Base-by-base conservation (phyloP, 345 rosid species). In the Arabis hirsuta region DNA sequence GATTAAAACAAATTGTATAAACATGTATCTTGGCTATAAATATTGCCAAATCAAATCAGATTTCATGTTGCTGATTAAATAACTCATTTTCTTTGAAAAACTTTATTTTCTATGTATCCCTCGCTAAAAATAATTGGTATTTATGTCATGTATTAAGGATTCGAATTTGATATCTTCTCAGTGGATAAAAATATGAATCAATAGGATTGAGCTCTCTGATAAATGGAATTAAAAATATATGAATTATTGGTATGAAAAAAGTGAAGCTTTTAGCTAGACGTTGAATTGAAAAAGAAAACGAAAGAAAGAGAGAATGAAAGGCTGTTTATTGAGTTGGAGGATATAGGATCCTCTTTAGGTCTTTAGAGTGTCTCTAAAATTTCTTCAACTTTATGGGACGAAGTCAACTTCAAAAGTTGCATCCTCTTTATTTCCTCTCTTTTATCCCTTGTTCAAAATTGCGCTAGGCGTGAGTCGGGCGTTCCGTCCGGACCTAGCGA, bases 321-420 rank as follows among this genome's bases (percentile, higher is more conserved):
- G 31, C 41, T 61, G 24, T 43, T 44, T n/a, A 44, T 27, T 24
- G 22, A 27, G 24, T 22, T 61, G 66, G 52, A 62, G 67, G 67
- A 62, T 62, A 62, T 62, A 62, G 38, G 66, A 61, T 61, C 44
- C 29, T 26, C 46, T 39, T 20, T 39, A 46, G 22, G 22, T 26
- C 34, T 52, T 52, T 52, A 22, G 24, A n/a, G 60, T 55, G 38
- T 62, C 39, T 31, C 32, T 20, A 58, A 58, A 58, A 19, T 58
- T 39, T 62, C 39, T 12, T 27, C 12, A 44, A 27, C 52, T 44
- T 44, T 24, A 20, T 39, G 6, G 24, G 27, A 9, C n/a, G 38
- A 62, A 44, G 67, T 62, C 67, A 62, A 62, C 67, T 62, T 43
- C 65, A 62, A 62, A 62, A 62, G 67, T 31, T 62, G 13, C 64